phyloP scores from a whole-genome alignment of 108 stramenopile species.

The Cyclotella baltica region DNA sequence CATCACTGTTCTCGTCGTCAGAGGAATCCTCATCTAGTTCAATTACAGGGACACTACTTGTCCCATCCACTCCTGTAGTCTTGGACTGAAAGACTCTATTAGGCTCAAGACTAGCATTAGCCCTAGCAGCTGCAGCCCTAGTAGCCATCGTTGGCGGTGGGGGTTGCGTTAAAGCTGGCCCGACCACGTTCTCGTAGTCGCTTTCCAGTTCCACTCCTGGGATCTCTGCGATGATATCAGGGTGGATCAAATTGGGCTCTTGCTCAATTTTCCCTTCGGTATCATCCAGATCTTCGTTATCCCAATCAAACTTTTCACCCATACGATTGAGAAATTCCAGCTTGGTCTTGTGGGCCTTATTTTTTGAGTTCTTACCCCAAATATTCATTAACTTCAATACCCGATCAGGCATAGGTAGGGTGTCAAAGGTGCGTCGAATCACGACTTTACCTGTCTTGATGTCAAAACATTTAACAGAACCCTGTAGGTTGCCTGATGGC shows the following conservation, averaged over 20 bases:
- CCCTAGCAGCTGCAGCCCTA: not conserved
- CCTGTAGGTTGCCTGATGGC: slow-evolving; percentile 27
- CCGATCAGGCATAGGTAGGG: slow-evolving; percentile 18
- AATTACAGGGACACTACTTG: not conserved
- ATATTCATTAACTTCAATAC: slow-evolving; percentile 4
- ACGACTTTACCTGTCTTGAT: slow-evolving; percentile 22
- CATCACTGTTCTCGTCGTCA: not conserved
- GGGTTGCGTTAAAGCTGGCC: not conserved
- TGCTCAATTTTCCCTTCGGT: not conserved
- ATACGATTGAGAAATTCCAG: slow-evolving; percentile 19
- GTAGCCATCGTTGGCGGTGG: not conserved
- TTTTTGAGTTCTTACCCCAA: not conserved
- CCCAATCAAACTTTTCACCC: too few relatives aligned
- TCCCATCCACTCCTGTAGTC: slow-evolving; percentile 1
- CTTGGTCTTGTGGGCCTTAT: not conserved
- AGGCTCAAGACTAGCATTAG: not conserved
- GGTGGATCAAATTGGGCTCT: not conserved
- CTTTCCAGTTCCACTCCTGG: slow-evolving; percentile 21
- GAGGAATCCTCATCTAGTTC: not conserved
- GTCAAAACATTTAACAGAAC: slow-evolving; percentile 10
- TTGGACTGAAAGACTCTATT: not conserved
- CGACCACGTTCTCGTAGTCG: slow-evolving; percentile 3
- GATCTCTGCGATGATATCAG: slow-evolving; percentile 12
- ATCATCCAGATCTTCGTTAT: slow-evolving; percentile 2
- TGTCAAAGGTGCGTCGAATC: not conserved